A percentile compares a stretch with the other conserved stretches of the same genome.
Evolutionary conservation across 139 green algal species (phyloP).

Genomic region (Auxenochlorella pyrenoidosa): DNA sequence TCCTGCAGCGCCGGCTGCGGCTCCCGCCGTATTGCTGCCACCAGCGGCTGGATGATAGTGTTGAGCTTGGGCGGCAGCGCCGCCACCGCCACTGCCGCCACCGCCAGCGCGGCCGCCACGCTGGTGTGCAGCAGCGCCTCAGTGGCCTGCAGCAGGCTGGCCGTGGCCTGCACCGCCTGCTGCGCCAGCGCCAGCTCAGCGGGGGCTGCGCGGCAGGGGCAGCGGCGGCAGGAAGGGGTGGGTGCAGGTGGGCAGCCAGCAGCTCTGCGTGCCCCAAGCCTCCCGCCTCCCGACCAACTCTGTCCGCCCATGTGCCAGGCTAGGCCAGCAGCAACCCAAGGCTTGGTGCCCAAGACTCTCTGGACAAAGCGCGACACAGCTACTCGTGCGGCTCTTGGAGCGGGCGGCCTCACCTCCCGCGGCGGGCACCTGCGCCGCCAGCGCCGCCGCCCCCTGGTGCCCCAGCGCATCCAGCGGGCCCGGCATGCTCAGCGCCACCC

Average conservation of each 20-base stretch:
- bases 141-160: slow-evolving; percentile 28
- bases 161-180: slow-evolving; percentile 18
- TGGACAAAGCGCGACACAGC: background rate
- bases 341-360: background rate
- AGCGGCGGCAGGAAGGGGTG: background rate
- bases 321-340: background rate
- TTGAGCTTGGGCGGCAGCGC: slow-evolving; percentile 92
- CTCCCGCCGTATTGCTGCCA: slow-evolving; percentile 83
- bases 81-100: slow-evolving; percentile 62
- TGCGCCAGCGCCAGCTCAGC: slow-evolving; percentile 18
- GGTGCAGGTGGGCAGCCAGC: no score
- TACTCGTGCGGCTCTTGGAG: no score
- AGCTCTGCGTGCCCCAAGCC: no score
- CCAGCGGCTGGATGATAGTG: slow-evolving; percentile 92
- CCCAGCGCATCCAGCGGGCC: slow-evolving; percentile 7
- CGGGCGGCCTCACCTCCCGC: background rate
- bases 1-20: slow-evolving; percentile 69
- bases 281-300: no score
- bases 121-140: slow-evolving; percentile 68
- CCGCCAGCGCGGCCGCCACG: slow-evolving; percentile 63
- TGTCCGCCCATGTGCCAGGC: no score
- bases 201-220: background rate
- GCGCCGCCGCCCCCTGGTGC: background rate
- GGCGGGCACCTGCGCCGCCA: slow-evolving; percentile 31
- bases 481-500: background rate